These are phyloP conservation scores for Fusarium nelsonii DNA, from an alignment of 2,329 filamentous ascomycete species.

Conservation along the genomic window DNA sequence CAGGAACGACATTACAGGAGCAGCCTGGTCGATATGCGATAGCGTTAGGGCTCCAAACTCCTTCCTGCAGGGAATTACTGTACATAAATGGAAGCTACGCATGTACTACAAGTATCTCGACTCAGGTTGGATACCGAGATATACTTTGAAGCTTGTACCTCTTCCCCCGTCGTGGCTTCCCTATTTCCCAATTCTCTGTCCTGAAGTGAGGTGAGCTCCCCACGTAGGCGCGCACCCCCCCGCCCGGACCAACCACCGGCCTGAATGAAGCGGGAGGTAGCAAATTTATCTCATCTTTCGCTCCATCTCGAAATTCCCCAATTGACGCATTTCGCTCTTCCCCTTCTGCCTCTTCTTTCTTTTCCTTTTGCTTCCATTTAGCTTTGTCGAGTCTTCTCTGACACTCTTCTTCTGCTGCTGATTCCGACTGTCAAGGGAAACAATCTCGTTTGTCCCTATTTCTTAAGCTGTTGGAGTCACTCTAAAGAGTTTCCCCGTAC, in stretches of 20 bases:
- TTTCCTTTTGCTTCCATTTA: constrained; percentile 23
- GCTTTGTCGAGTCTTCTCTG: constrained; percentile 31
- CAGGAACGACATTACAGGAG: constrained; percentile 5
- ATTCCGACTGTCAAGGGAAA: constrained; percentile 35
- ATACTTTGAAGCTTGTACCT: constrained; percentile 24
- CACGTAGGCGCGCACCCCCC: constrained; percentile 19
- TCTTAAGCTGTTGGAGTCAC: constrained; percentile 27
- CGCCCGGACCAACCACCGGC: constrained; percentile 48
- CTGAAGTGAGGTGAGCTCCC: not conserved
- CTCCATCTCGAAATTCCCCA: constrained; percentile 46
- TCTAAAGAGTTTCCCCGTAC: constrained; percentile 25
- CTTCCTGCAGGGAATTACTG: not conserved
- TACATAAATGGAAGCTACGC: not conserved
- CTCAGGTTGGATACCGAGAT: constrained; percentile 9
- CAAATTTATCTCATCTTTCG: constrained; percentile 50
- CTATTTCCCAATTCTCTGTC: not conserved
- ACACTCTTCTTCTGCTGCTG: constrained; percentile 25
- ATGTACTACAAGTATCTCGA: constrained; percentile 19
- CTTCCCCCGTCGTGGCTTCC: constrained; percentile 9
- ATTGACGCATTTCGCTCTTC: constrained; percentile 47
- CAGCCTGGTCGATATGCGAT: not conserved
- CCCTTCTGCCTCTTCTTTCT: constrained; percentile 26
- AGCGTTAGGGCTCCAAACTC: constrained; percentile 2
- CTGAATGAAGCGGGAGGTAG: constrained; percentile 35
- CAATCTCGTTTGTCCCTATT: constrained; percentile 13